Percentiles rank a stretch among this genome's conserved stretches.
Conservation (phyloP, 2,329 filamentous ascomycete species). For the Pseudogymnoascus sp. region DNA sequence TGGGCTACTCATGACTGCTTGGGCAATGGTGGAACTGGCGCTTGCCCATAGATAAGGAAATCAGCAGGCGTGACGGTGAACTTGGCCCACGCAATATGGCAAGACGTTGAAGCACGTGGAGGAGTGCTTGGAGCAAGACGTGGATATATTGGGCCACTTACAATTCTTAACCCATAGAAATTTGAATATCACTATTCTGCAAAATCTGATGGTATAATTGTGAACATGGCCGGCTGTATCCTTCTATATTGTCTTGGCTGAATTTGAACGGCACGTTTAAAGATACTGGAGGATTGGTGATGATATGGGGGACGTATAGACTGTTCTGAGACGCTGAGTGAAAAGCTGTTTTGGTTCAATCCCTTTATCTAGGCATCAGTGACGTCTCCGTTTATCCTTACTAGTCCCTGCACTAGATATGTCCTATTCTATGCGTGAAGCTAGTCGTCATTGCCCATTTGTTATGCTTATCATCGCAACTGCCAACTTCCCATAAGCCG, state of each 20-base stretch:
- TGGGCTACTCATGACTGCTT: neutral
- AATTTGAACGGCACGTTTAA: conserved; percentile 47
- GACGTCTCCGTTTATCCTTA: neutral
- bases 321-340: conserved; percentile 47
- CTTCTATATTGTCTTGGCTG: conserved; percentile 23
- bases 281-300: conserved; percentile 49
- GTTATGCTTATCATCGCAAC: neutral
- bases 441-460: neutral
- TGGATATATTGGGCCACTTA: neutral
- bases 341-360: conserved; percentile 20
- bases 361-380: neutral
- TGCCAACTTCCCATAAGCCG: neutral
- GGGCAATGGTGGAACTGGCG: neutral
- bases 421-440: neutral
- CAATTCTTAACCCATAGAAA: neutral
- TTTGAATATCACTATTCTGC: neutral
- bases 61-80: neutral
- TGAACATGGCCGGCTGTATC: neutral
- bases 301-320: conserved; percentile 42
- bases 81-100: neutral
- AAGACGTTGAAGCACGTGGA: neutral
- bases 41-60: neutral
- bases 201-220: neutral
- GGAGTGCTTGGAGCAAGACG: neutral
- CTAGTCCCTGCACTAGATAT: neutral